These are phyloP conservation scores for Millerozyma acaciae DNA, from an alignment of 805 yeast genomes.

Conservation along the genomic window DNA sequence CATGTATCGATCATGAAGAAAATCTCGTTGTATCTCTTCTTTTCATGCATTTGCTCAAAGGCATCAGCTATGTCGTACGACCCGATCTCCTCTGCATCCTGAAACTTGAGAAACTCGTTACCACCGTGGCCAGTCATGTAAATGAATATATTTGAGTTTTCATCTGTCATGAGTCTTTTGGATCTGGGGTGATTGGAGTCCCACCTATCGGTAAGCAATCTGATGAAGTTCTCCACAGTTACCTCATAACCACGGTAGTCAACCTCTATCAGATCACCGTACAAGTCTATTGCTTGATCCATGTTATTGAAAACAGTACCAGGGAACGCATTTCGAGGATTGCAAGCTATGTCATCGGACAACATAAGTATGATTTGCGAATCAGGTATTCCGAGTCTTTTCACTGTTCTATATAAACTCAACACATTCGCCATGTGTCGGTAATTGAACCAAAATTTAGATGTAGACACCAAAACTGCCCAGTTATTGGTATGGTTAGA, in stretches of 20 bases:
- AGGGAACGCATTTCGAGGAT: slow-evolving; percentile 92
- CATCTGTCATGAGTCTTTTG: slow-evolving; percentile 87
- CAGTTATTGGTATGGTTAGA: slow-evolving; percentile 61
- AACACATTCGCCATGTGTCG: slow-evolving; percentile 96
- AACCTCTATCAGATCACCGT: slow-evolving; percentile 92
- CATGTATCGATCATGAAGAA: slow-evolving; percentile 98
- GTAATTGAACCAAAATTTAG: slow-evolving; percentile 97
- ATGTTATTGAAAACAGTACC: slow-evolving; percentile 94
- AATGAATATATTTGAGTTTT: slow-evolving; percentile 87
- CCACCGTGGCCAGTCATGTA: slow-evolving; percentile 99
- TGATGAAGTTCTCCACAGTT: slow-evolving; percentile 93
- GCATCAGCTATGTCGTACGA: slow-evolving; percentile 96
- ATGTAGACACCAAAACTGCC: slow-evolving; percentile 93
- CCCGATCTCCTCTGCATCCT: slow-evolving; percentile 96
- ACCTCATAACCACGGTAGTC: slow-evolving; percentile 98
- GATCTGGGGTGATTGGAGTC: slow-evolving; percentile 90
- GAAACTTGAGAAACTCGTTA: slow-evolving; percentile 92
- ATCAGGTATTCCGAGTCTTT: slow-evolving; percentile 94
- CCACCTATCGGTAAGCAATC: slow-evolving; percentile 93
- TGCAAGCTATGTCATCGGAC: slow-evolving; percentile 96
- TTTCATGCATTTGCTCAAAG: slow-evolving; percentile 94
- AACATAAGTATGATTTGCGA: slow-evolving; percentile 95
- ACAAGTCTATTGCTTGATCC: slow-evolving; percentile 86
- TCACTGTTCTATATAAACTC: slow-evolving; percentile 92
- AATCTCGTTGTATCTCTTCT: slow-evolving; percentile 90